A percentile compares a stretch with the other conserved stretches of the same genome.
phyloP scores from a whole-genome alignment of 768 basidiomycete genomes.

The Austroboletus festivus region DNA sequence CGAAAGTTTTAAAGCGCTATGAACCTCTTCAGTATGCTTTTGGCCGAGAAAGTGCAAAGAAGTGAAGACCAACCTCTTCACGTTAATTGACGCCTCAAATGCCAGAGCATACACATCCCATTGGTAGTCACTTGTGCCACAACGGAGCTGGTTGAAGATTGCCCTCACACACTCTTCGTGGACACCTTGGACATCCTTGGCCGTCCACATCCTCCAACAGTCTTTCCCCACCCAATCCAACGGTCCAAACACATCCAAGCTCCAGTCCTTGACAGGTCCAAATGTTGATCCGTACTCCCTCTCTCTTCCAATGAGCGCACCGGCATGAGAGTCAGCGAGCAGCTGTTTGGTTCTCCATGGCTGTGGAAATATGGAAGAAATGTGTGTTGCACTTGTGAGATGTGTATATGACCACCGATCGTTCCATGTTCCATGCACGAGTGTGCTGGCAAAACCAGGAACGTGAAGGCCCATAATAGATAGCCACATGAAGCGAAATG shows the following conservation, averaged over 20 bases:
- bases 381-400: slow-evolving; percentile 41
- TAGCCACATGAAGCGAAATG: slow-evolving; percentile 68
- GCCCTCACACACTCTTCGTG: slow-evolving; percentile 50
- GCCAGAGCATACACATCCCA: slow-evolving; percentile 69
- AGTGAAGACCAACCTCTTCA: slow-evolving; percentile 49
- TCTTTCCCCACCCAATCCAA: slow-evolving; percentile 44
- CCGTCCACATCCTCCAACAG: slow-evolving; percentile 42
- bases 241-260: slow-evolving; percentile 47
- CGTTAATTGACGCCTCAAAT: slow-evolving; percentile 59
- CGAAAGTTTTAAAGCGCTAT: slow-evolving; percentile 68
- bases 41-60: not conserved
- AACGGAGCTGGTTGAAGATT: slow-evolving; percentile 56
- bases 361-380: slow-evolving; percentile 54
- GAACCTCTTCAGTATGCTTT: slow-evolving; percentile 10
- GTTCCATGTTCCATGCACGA: slow-evolving; percentile 50
- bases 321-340: slow-evolving; percentile 61
- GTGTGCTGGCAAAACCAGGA: slow-evolving; percentile 55
- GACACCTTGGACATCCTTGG: slow-evolving; percentile 48
- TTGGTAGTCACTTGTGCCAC: slow-evolving; percentile 45
- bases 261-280: slow-evolving; percentile 70
- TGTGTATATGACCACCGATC: slow-evolving; percentile 63
- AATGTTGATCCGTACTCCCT: slow-evolving; percentile 58
- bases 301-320: slow-evolving; percentile 65
- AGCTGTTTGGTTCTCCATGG: slow-evolving; percentile 29
- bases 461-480: slow-evolving; percentile 68